phyloP scores from a whole-genome alignment of 208 protist species.

The Leptomonas seymouri region DNA sequence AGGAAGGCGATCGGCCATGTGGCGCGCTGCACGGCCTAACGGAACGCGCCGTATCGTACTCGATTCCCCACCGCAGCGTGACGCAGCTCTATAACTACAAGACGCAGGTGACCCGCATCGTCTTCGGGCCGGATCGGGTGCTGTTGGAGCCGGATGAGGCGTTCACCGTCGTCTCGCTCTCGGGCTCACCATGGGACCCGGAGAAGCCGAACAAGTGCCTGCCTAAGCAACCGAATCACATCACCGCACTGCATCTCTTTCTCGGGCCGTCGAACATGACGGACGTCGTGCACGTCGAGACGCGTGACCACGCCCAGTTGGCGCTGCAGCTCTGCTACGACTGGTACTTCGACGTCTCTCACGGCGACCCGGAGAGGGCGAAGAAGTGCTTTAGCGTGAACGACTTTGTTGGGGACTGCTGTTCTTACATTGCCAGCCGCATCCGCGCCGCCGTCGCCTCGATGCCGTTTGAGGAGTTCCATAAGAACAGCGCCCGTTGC shows the following conservation, averaged over 20 bases:
- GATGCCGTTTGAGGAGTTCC: constrained; percentile 90
- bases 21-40: constrained; percentile 26
- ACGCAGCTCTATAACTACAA: constrained; percentile 97
- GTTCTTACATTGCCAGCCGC: constrained; percentile 84
- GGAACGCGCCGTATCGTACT: constrained; percentile 89
- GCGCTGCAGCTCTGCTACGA: constrained; percentile 88
- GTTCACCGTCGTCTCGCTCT: constrained; percentile 86
- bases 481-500: constrained; percentile 70
- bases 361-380: constrained; percentile 55
- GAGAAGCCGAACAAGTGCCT: constrained; percentile 76
- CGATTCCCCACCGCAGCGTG: constrained; percentile 93
- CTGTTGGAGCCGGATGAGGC: constrained; percentile 85
- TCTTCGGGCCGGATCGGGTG: constrained; percentile 84
- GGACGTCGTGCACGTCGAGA: constrained; percentile 93
- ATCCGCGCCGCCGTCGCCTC: constrained; percentile 80
- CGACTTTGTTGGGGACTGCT: constrained; percentile 89
- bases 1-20: constrained; percentile 6
- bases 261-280: constrained; percentile 95
- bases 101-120: constrained; percentile 77
- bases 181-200: constrained; percentile 87
- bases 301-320: constrained; percentile 88
- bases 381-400: constrained; percentile 76
- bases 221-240: constrained; percentile 68
- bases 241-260: constrained; percentile 84
- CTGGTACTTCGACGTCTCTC: constrained; percentile 87